Evolutionary conservation across 179 eudicot species (phyloP).

Genomic region (Beta macrorhiza): DNA sequence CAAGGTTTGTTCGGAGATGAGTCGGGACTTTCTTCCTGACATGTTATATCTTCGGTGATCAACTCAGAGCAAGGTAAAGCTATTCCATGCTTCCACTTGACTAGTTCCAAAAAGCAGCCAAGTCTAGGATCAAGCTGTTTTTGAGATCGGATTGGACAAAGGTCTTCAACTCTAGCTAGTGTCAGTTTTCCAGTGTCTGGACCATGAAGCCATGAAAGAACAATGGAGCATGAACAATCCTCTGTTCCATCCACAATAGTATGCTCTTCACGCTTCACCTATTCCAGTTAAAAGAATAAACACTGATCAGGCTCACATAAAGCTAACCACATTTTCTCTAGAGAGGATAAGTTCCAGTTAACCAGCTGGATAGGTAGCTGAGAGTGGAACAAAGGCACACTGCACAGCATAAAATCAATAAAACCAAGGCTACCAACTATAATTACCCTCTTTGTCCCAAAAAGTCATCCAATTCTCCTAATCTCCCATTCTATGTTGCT

Average conservation of each 20-base stretch:
- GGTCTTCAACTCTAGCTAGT: constrained; percentile 31
- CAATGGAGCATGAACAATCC: constrained; percentile 51
- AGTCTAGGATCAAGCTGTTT: constrained; percentile 36
- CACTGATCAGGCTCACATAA: neutral
- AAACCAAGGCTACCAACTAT: neutral
- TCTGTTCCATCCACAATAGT: constrained; percentile 34
- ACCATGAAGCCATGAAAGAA: constrained; percentile 61
- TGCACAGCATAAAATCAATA: neutral
- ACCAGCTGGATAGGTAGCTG: neutral
- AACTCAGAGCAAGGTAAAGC: constrained; percentile 22
- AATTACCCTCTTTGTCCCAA: neutral
- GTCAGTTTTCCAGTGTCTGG: constrained; percentile 43
- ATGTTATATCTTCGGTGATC: constrained; percentile 7
- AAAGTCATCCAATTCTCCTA: neutral
- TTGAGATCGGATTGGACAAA: constrained; percentile 35
- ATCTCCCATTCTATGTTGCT: neutral
- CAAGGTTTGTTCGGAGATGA: neutral
- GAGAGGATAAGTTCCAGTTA: neutral
- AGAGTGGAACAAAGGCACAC: neutral
- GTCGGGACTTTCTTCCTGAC: constrained; percentile 6
- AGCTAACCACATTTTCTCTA: neutral
- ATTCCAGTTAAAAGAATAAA: neutral
- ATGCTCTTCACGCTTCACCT: constrained; percentile 49
- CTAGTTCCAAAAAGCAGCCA: constrained; percentile 40
- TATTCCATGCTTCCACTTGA: constrained; percentile 38